Conservation (phyloP, 345 rosid genomes). For the Aurinia saxatilis region DNA sequence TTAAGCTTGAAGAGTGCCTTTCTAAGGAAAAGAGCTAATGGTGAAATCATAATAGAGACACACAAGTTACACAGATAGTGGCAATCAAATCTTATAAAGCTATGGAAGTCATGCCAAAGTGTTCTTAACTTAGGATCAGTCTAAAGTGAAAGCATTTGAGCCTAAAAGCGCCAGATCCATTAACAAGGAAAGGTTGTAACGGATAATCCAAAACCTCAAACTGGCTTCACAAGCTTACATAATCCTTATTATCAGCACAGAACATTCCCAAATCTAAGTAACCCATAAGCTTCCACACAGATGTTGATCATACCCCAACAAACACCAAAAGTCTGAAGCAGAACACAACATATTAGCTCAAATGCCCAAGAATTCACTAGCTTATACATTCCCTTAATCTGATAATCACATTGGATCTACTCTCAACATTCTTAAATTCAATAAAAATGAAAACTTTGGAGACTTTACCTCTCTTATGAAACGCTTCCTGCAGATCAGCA, state of each 20-base stretch:
- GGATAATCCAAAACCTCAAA: not conserved
- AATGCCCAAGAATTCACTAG: not conserved
- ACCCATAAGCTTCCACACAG: constrained; percentile 4
- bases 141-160: not conserved
- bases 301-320: not conserved
- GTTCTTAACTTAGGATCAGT: not conserved
- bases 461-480: constrained; percentile 67
- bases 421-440: not conserved
- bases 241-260: not conserved
- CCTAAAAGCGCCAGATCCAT: not conserved
- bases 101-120: not conserved
- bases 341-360: not conserved
- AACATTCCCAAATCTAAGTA: constrained; percentile 3
- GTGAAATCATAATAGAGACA: not conserved
- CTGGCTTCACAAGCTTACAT: not conserved
- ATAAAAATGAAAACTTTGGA: constrained; percentile 3
- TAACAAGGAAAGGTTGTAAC: not conserved
- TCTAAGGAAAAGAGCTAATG: not conserved
- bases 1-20: not conserved
- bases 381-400: not conserved
- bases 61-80: not conserved
- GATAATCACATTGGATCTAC: not conserved
- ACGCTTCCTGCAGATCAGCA: constrained; percentile 87
- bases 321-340: not conserved
- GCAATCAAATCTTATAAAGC: not conserved